Evolutionary conservation across 2,329 filamentous ascomycete species (phyloP).

Genomic region (Fusarium lateritium): DNA sequence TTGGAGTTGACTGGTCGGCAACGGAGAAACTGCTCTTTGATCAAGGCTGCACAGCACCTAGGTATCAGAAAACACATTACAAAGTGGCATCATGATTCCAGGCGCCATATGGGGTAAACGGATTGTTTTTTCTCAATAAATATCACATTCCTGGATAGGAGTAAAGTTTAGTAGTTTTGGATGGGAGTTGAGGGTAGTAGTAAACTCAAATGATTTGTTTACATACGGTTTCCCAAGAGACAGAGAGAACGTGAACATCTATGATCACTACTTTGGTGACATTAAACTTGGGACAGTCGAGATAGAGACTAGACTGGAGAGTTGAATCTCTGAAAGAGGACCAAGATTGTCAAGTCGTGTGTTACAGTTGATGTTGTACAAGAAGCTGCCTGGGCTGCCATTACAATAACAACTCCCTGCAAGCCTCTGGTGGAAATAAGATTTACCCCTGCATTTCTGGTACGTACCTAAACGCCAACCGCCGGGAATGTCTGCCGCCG

Average conservation of each 20-base stretch:
- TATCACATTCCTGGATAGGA: slow-evolving; percentile 21
- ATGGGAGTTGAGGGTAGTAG: slow-evolving; percentile 19
- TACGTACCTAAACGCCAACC: slow-evolving; percentile 38
- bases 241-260: not conserved
- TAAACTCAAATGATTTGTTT: slow-evolving; percentile 11
- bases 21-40: slow-evolving; percentile 4
- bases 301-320: not conserved
- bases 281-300: not conserved
- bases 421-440: slow-evolving; percentile 9
- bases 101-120: slow-evolving; percentile 1
- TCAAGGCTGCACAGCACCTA: not conserved
- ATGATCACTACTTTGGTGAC: not conserved
- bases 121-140: slow-evolving; percentile 16
- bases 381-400: slow-evolving; percentile 12
- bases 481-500: slow-evolving; percentile 41
- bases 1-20: not conserved
- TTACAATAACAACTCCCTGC: slow-evolving; percentile 7
- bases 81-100: slow-evolving; percentile 2
- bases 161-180: slow-evolving; percentile 15
- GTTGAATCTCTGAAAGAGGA: not conserved
- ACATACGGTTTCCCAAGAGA: not conserved
- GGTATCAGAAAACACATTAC: not conserved
- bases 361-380: slow-evolving; percentile 16
- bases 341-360: slow-evolving; percentile 14
- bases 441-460: slow-evolving; percentile 26